Conservation (phyloP, 129 eudicot genomes). For the Pittosporum tobira region DNA sequence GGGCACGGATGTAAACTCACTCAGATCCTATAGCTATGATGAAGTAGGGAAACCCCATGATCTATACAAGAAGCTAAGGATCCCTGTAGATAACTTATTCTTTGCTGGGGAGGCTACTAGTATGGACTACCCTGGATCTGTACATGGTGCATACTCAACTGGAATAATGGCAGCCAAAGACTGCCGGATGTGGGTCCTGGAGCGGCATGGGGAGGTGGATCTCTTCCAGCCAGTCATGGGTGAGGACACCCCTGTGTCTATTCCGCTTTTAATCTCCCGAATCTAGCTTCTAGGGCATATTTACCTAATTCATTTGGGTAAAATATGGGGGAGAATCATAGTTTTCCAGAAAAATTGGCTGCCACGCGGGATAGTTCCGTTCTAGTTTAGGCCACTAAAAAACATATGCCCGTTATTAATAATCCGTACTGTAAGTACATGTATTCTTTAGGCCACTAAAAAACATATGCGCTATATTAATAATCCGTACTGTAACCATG, state of each 20-base stretch:
- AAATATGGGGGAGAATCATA: no score
- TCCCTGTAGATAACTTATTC: slow-evolving; percentile 87
- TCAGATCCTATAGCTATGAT: slow-evolving; percentile 92
- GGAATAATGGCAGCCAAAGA: slow-evolving; percentile 96
- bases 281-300: slow-evolving; percentile 24
- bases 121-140: slow-evolving; percentile 76
- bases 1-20: slow-evolving; percentile 80
- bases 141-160: slow-evolving; percentile 94
- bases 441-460: no score
- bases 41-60: slow-evolving; percentile 90
- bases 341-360: no score
- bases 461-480: no score
- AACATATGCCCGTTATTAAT: background rate
- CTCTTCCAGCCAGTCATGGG: slow-evolving; percentile 81
- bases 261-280: slow-evolving; percentile 83
- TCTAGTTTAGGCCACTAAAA: background rate
- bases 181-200: slow-evolving; percentile 91
- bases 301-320: background rate
- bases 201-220: slow-evolving; percentile 84
- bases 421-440: no score
- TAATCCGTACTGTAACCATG: no score
- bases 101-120: slow-evolving; percentile 99
- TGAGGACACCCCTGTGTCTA: slow-evolving; percentile 47
- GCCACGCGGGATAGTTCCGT: no score
- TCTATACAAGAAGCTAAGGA: slow-evolving; percentile 77